These are phyloP conservation scores for Tricholoma hemisulphureum DNA, from an alignment of 768 basidiomycete genomes.

Conservation along the genomic window DNA sequence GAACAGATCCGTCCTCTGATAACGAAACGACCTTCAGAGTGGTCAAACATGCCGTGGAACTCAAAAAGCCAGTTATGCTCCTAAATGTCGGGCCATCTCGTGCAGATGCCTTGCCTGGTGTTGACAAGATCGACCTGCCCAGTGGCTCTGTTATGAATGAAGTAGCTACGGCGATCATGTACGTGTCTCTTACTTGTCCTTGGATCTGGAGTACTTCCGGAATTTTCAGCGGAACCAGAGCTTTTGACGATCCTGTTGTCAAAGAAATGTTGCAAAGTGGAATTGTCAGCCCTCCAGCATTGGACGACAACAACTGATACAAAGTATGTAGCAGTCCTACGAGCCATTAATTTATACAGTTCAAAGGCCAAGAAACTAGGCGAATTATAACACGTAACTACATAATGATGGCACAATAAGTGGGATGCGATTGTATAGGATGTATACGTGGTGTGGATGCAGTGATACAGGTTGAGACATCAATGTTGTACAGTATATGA, in stretches of 20 bases:
- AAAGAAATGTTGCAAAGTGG: constrained; percentile 57
- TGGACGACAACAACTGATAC: neutral
- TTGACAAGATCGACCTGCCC: constrained; percentile 78
- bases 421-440: neutral
- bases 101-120: constrained; percentile 64
- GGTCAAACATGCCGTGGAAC: constrained; percentile 73
- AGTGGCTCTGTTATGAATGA: constrained; percentile 73
- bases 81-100: constrained; percentile 89
- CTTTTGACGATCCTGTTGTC: constrained; percentile 44
- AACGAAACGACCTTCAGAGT: constrained; percentile 44
- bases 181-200: constrained; percentile 26
- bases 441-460: neutral
- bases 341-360: neutral
- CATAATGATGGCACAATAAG: neutral
- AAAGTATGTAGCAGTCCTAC: neutral
- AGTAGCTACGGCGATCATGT: constrained; percentile 62
- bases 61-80: constrained; percentile 74
- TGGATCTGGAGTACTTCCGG: constrained; percentile 3
- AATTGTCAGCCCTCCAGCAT: constrained; percentile 47
- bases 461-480: neutral
- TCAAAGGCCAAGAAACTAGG: neutral
- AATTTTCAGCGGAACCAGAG: constrained; percentile 44
- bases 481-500: neutral
- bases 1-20: neutral
- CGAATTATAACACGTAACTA: neutral